Evolutionary conservation across 768 basidiomycete species (phyloP), one percentile per base, ranked within the genome.

Genomic region (Auricularia heimuer): DNA sequence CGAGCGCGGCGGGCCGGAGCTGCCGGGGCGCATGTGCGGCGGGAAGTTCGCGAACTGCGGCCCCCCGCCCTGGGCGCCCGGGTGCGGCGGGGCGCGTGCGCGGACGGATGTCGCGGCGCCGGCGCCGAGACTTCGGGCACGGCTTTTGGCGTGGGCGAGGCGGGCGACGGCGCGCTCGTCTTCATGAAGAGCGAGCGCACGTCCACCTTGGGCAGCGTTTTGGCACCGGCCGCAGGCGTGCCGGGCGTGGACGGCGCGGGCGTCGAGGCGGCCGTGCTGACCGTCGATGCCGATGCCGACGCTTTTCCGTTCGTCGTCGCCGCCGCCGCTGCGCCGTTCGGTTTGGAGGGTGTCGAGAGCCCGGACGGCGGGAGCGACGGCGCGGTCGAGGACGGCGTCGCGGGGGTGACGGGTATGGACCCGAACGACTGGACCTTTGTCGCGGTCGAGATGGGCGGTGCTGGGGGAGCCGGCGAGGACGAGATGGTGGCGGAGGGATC

Each of bases 391-490:
- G 61, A 10, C 39, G 60, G 44, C 39, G 63, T 47, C 47, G 66
- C 70, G 54, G 65, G 68, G 36, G 79, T 80, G 62, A 83, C 86
- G 54, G 85, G 85, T 45, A 94, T 84, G 33, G 88, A 81, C 71
- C 92, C 92, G 76, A 94, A 94, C 54, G 89, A 84, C 76, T 87
- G 92, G 70, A 93, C 87, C 70, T 77, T 82, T 71, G 87, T 87
- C 68, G 85, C 79, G 79, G 86, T 88, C 68, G 76, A 81, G 65
- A 79, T 84, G 68, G 78, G 78, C 51, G 86, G 81, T 42, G 84
- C 81, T 29, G 21, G 14, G 62, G 84, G 78, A 64, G 90, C 89
- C 42, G 92, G 91, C 8, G 91, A 92, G 58, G 91, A 89, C 42
- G 92, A 90, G 70, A 93, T 86, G 67, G 87, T 82, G 63, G 90